Evolutionary conservation across 306 rosid genomes (phyloP).

Genomic region (barrel medic (Medicago truncatula)): MtrunA17r5.0-ANR NC_053046.1:38000501-38001000

Average conservation of each 20-base stretch:
- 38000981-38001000: slow-evolving; percentile 25
- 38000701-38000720: too few relatives aligned
- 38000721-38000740: too few relatives aligned
- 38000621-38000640: background rate
- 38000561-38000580: background rate
- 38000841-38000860: background rate
- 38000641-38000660: background rate
- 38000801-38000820: background rate
- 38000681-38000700: background rate
- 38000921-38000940: background rate
- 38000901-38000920: background rate
- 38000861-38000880: background rate
- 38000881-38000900: slow-evolving; percentile 5
- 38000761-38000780: too few relatives aligned
- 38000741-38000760: too few relatives aligned
- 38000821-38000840: background rate
- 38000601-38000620: background rate
- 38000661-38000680: too few relatives aligned
- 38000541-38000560: background rate
- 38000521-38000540: background rate
- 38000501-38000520: background rate
- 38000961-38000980: slow-evolving; percentile 12
- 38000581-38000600: background rate
- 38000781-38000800: background rate
- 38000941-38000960: slow-evolving; percentile 1